Percentiles rank a stretch among this genome's conserved stretches.
phyloP scores from a whole-genome alignment of 2,329 filamentous ascomycete genomes.

The Cadophora sp. region DNA sequence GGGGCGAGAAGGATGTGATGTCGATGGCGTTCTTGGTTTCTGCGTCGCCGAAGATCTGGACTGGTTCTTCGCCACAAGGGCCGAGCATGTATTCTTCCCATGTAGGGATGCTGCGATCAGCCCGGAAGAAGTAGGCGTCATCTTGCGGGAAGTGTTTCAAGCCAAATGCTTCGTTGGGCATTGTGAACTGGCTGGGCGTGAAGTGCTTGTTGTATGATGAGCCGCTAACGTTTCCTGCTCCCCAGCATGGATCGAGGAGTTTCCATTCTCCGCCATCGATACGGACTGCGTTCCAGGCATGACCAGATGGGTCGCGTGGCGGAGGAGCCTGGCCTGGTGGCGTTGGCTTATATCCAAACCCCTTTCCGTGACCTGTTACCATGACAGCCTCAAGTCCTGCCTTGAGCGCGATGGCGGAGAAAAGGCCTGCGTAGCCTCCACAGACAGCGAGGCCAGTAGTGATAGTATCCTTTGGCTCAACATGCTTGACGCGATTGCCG shows the following conservation, averaged over 20 bases:
- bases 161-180: slow-evolving; percentile 80
- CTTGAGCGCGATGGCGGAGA: slow-evolving; percentile 76
- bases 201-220: slow-evolving; percentile 72
- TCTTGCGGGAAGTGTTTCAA: slow-evolving; percentile 79
- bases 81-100: slow-evolving; percentile 87
- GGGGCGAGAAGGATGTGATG: slow-evolving; percentile 66
- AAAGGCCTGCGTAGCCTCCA: slow-evolving; percentile 87
- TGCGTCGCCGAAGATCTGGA: slow-evolving; percentile 54
- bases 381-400: slow-evolving; percentile 81
- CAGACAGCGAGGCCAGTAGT: slow-evolving; percentile 85
- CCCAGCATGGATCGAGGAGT: slow-evolving; percentile 91
- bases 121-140: slow-evolving; percentile 72
- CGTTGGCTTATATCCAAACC: slow-evolving; percentile 73
- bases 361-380: slow-evolving; percentile 83
- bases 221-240: slow-evolving; percentile 72
- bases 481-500: slow-evolving; percentile 67
- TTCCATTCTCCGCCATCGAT: slow-evolving; percentile 89
- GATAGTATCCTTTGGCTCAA: slow-evolving; percentile 76
- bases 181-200: slow-evolving; percentile 64
- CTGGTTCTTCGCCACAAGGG: slow-evolving; percentile 55
- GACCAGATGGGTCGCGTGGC: slow-evolving; percentile 64
- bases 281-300: slow-evolving; percentile 93
- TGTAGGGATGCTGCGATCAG: slow-evolving; percentile 68
- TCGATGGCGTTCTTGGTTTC: slow-evolving; percentile 57
- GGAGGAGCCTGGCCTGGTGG: slow-evolving; percentile 70